Conservation (phyloP, 148 eudicot genomes). For the Selenicereus undatus region DNA sequence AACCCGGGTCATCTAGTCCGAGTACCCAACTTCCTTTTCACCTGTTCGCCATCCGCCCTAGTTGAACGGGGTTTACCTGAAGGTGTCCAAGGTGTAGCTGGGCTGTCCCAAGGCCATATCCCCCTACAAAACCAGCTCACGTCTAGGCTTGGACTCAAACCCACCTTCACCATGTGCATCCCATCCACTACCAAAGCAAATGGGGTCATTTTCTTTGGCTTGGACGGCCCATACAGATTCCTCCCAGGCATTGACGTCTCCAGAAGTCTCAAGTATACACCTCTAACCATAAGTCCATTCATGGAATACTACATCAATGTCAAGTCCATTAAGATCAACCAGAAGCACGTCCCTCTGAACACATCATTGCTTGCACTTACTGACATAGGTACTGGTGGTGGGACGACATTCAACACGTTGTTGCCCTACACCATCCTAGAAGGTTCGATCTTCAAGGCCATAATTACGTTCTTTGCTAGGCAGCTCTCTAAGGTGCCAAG, state of each 20-base stretch:
- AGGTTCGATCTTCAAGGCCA: constrained; percentile 33
- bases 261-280: constrained; percentile 31
- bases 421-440: constrained; percentile 35
- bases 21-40: constrained; percentile 38
- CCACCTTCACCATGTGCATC: constrained; percentile 48
- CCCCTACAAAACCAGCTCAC: constrained; percentile 48
- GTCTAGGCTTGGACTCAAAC: constrained; percentile 31
- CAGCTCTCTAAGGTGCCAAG: constrained; percentile 22
- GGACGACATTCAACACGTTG: constrained; percentile 35
- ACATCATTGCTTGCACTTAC: constrained; percentile 28
- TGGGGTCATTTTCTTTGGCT: constrained; percentile 60
- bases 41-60: constrained; percentile 48
- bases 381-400: constrained; percentile 26
- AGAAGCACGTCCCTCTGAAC: constrained; percentile 36
- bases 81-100: constrained; percentile 53
- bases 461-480: constrained; percentile 19
- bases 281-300: constrained; percentile 42
- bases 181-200: constrained; percentile 22
- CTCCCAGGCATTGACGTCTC: constrained; percentile 35
- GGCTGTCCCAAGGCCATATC: constrained; percentile 46
- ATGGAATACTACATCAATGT: constrained; percentile 49
- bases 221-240: constrained; percentile 35
- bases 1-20: constrained; percentile 29
- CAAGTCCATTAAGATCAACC: constrained; percentile 40
- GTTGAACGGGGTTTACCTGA: constrained; percentile 39